These are phyloP conservation scores for Hemileccinum impolitum DNA, from an alignment of 768 basidiomycete genomes.

Conservation along the genomic window DNA sequence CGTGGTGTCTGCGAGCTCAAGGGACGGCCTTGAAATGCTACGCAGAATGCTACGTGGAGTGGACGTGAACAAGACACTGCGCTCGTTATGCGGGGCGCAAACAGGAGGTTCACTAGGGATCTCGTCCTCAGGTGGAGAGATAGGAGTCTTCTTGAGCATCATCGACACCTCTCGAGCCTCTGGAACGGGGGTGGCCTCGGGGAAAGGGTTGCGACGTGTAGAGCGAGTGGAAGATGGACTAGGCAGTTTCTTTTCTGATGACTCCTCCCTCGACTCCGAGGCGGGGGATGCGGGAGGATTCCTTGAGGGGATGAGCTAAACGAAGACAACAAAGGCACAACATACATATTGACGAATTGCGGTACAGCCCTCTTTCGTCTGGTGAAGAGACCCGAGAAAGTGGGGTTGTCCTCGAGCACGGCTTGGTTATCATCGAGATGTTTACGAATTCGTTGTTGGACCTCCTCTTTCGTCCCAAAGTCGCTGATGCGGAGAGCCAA, in stretches of 20 bases:
- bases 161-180: constrained; percentile 51
- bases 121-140: constrained; percentile 35
- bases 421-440: constrained; percentile 56
- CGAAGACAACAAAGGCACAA: not conserved
- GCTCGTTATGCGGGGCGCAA: constrained; percentile 20
- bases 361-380: constrained; percentile 35
- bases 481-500: constrained; percentile 48
- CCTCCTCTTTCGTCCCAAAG: constrained; percentile 59
- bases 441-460: constrained; percentile 58
- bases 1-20: constrained; percentile 20
- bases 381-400: constrained; percentile 53
- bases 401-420: constrained; percentile 53
- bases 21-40: constrained; percentile 17
- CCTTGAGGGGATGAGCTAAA: constrained; percentile 3
- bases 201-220: constrained; percentile 17
- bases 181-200: constrained; percentile 47
- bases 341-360: constrained; percentile 13
- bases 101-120: not conserved
- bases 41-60: constrained; percentile 29
- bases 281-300: constrained; percentile 18
- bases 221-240: constrained; percentile 21
- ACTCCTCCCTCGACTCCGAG: constrained; percentile 11
- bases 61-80: constrained; percentile 15
- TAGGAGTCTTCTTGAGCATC: constrained; percentile 44
- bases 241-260: constrained; percentile 11